Conservation (phyloP, 371 early-diverging fungal genomes). For the Mucor sp. region DNA sequence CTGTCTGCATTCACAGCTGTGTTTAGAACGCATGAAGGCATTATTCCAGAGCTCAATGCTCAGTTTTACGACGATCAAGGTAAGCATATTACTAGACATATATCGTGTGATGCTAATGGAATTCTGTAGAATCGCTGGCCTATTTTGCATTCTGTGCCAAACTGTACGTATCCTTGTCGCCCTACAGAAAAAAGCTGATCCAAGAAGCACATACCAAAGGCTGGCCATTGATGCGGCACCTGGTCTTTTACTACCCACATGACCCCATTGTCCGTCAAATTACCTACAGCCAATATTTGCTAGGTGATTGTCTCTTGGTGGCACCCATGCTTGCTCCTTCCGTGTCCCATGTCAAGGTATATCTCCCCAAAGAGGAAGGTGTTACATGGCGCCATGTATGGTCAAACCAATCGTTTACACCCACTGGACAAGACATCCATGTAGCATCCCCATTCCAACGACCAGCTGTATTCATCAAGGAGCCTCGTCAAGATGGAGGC, state of each 20-base stretch:
- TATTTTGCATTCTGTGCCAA: constrained; percentile 34
- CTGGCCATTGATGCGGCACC: constrained; percentile 46
- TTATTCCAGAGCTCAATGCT: constrained; percentile 42
- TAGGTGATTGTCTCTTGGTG: constrained; percentile 30
- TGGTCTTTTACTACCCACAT: constrained; percentile 46
- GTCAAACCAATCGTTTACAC: constrained; percentile 32
- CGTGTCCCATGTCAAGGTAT: constrained; percentile 32
- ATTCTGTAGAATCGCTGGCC: constrained; percentile 29
- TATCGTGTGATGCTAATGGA: too few relatives aligned
- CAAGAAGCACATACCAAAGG: constrained; percentile 43
- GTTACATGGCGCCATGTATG: constrained; percentile 41
- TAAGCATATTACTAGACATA: constrained; percentile 1
- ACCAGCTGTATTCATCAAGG: constrained; percentile 38
- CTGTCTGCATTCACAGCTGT: constrained; percentile 47
- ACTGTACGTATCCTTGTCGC: constrained; percentile 30
- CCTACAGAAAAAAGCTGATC: constrained; percentile 38
- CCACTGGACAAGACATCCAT: constrained; percentile 26
- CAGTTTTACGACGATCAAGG: constrained; percentile 52
- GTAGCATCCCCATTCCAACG: constrained; percentile 34
- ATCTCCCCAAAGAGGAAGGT: constrained; percentile 32
- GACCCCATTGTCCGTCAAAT: constrained; percentile 27
- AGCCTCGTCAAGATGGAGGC: constrained; percentile 39
- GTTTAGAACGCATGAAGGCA: constrained; percentile 50
- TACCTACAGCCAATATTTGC: constrained; percentile 28
- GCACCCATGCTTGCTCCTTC: constrained; percentile 16